These are phyloP conservation scores for Debaryomyces sp. DNA, from an alignment of 1,139 yeast species.

Conservation along the genomic window DNA sequence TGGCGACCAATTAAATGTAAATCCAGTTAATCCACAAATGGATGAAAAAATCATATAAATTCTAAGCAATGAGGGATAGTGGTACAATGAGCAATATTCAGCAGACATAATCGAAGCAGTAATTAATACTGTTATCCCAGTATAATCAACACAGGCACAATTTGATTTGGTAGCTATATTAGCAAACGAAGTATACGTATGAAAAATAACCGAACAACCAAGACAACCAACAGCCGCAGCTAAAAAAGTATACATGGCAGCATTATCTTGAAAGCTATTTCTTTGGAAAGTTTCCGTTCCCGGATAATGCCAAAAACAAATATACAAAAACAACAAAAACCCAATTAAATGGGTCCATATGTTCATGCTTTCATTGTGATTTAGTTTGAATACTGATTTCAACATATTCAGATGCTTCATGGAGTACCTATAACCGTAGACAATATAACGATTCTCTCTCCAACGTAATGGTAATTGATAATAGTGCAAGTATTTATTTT, in stretches of 20 bases:
- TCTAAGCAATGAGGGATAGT: constrained; percentile 52
- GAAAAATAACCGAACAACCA: constrained; percentile 84
- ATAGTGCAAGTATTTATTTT: constrained; percentile 61
- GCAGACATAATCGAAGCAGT: constrained; percentile 89
- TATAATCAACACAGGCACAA: constrained; percentile 93
- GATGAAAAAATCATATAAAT: constrained; percentile 63
- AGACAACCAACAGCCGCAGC: constrained; percentile 77
- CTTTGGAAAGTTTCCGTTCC: constrained; percentile 39
- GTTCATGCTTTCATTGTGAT: constrained; percentile 88
- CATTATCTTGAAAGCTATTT: constrained; percentile 50
- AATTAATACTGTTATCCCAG: constrained; percentile 88
- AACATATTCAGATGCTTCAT: constrained; percentile 63
- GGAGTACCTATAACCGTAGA: constrained; percentile 84
- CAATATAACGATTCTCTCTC: constrained; percentile 88
- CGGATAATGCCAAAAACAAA: constrained; percentile 68
- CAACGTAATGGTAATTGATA: constrained; percentile 90
- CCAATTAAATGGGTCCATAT: constrained; percentile 93
- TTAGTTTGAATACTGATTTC: constrained; percentile 53
- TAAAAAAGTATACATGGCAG: constrained; percentile 64
- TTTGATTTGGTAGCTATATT: constrained; percentile 62
- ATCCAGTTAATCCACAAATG: constrained; percentile 70
- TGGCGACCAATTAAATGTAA: constrained; percentile 87
- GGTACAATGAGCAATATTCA: constrained; percentile 76
- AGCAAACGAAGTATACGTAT: constrained; percentile 84
- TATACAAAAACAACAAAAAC: constrained; percentile 55